Conservation (phyloP, 768 basidiomycete species). For the Mycena galopus region DNA sequence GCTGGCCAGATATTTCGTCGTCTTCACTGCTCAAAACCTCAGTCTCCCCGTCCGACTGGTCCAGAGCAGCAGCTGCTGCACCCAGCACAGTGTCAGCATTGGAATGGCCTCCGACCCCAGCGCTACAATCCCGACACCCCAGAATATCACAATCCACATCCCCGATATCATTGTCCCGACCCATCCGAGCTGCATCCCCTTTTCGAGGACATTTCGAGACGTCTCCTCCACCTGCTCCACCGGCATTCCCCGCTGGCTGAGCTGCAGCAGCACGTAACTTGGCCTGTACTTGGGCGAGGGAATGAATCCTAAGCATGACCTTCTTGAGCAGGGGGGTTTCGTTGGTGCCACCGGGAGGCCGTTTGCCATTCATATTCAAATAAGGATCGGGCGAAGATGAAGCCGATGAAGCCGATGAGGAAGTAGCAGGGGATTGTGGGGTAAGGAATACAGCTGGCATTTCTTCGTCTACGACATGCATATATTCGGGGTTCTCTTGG, state of each 20-base stretch:
- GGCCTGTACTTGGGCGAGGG: too few relatives aligned
- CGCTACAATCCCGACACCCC: neutral
- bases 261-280: too few relatives aligned
- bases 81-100: too few relatives aligned
- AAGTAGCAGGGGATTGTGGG: too few relatives aligned
- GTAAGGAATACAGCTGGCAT: too few relatives aligned
- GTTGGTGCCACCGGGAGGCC: neutral
- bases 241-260: too few relatives aligned
- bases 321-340: neutral
- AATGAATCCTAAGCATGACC: neutral
- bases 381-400: too few relatives aligned
- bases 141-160: neutral
- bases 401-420: too few relatives aligned
- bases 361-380: neutral
- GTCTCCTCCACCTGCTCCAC: too few relatives aligned
- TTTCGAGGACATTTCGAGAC: neutral
- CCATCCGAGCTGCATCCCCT: neutral
- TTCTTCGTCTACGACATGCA: too few relatives aligned
- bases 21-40: neutral
- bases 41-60: neutral
- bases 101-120: neutral
- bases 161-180: neutral
- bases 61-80: neutral
- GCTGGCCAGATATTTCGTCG: neutral
- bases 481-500: too few relatives aligned